phyloP scores from a whole-genome alignment of 768 basidiomycete genomes.

The Grammothele lineata region DNA sequence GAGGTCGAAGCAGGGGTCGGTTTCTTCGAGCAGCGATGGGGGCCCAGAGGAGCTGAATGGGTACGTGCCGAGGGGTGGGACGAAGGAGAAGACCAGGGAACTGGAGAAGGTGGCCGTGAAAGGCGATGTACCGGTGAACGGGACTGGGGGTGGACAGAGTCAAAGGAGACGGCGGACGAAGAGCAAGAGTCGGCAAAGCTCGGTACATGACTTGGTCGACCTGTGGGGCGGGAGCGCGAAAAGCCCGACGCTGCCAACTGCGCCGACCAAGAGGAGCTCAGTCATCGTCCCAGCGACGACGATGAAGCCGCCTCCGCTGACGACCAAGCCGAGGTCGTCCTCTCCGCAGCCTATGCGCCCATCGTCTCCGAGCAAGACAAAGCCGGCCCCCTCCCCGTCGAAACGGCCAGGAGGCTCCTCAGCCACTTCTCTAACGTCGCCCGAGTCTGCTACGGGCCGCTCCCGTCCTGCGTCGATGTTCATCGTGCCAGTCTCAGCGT shows the following conservation, averaged over 20 bases:
- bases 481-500: constrained; percentile 48
- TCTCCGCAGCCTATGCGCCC: constrained; percentile 16
- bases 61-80: constrained; percentile 18
- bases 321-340: constrained; percentile 9
- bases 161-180: constrained; percentile 29
- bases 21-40: constrained; percentile 54
- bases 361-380: constrained; percentile 22
- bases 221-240: constrained; percentile 64
- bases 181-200: constrained; percentile 64
- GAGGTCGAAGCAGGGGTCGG: constrained; percentile 13
- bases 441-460: constrained; percentile 33
- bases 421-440: constrained; percentile 20
- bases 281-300: constrained; percentile 20
- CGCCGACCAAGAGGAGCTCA: constrained; percentile 16
- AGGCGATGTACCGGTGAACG: background rate
- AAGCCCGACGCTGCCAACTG: constrained; percentile 7
- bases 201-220: constrained; percentile 80
- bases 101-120: constrained; percentile 18
- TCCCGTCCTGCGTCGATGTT: constrained; percentile 83
- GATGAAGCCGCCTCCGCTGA: constrained; percentile 16
- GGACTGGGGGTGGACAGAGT: background rate
- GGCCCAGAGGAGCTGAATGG: constrained; percentile 45
- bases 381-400: constrained; percentile 23
- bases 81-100: constrained; percentile 12
- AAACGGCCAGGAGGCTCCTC: background rate